Conservation (phyloP, 495 filamentous ascomycete species). For the Tuber microsphaerosporum region DNA sequence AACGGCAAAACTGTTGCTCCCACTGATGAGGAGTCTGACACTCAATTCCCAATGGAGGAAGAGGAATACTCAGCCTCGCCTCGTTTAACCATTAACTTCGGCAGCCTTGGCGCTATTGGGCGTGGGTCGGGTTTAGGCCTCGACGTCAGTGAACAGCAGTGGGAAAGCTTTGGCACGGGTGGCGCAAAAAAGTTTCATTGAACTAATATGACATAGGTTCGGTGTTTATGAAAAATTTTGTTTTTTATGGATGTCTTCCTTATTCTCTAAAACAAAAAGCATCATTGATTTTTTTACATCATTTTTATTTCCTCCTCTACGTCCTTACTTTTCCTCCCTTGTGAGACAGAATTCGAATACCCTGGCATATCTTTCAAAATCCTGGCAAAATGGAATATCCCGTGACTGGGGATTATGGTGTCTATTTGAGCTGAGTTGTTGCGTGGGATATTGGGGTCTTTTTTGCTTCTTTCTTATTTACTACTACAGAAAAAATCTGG, state of each 20-base stretch:
- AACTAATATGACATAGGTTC: not conserved
- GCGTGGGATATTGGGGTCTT: not conserved
- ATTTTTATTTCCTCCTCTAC: not conserved
- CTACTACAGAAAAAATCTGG: not conserved
- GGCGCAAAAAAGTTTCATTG: not conserved
- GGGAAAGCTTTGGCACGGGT: conserved; percentile 27
- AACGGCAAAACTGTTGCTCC: conserved; percentile 38
- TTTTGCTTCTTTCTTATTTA: not conserved
- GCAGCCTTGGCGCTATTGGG: conserved; percentile 19
- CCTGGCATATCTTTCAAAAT: not conserved
- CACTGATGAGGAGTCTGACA: conserved; percentile 41
- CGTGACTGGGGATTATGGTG: not conserved
- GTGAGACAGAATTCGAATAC: not conserved
- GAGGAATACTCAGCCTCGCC: conserved; percentile 31
- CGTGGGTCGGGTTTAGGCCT: conserved; percentile 34
- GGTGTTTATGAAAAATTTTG: not conserved
- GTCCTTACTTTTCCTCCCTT: not conserved
- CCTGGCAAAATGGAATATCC: not conserved
- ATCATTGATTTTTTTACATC: conserved; percentile 3
- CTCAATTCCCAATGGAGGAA: conserved; percentile 41
- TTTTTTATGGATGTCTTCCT: not conserved
- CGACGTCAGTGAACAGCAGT: conserved; percentile 32
- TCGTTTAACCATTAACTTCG: conserved; percentile 28
- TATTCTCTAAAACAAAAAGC: not conserved
- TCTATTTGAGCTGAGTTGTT: not conserved